Conservation (phyloP, 23 red algal species). For the Gracilariopsis chorda region DNA sequence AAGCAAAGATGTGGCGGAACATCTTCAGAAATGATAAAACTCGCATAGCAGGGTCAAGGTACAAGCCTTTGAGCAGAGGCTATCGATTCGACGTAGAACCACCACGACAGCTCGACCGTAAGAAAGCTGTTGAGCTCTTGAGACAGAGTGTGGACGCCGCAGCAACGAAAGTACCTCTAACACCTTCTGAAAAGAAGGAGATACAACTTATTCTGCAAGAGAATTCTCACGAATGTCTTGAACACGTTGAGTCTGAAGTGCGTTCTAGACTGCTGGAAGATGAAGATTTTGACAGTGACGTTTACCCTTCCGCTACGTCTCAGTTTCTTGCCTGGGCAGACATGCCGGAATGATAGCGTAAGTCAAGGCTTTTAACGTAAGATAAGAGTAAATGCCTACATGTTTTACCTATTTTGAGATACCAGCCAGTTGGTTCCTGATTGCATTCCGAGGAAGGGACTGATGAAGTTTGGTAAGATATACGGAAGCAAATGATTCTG, state of each 20-base stretch:
- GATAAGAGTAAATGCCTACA: no score
- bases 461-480: slow-evolving; percentile 14
- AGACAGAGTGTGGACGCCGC: background rate
- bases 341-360: background rate
- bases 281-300: background rate
- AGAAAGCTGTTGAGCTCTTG: background rate
- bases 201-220: background rate
- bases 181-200: background rate
- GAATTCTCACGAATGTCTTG: background rate
- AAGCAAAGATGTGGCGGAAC: background rate
- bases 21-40: background rate
- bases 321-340: background rate
- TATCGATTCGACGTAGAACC: background rate
- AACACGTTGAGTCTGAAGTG: background rate
- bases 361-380: no score
- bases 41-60: background rate
- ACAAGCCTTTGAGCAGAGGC: background rate
- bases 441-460: no score
- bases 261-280: background rate
- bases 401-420: no score
- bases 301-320: background rate
- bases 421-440: no score
- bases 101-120: background rate
- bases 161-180: background rate
- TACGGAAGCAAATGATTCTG: slow-evolving; percentile 29